These are phyloP conservation scores for Claviceps lovelessii DNA, from an alignment of 2,329 filamentous ascomycete species.

Conservation along the genomic window DNA sequence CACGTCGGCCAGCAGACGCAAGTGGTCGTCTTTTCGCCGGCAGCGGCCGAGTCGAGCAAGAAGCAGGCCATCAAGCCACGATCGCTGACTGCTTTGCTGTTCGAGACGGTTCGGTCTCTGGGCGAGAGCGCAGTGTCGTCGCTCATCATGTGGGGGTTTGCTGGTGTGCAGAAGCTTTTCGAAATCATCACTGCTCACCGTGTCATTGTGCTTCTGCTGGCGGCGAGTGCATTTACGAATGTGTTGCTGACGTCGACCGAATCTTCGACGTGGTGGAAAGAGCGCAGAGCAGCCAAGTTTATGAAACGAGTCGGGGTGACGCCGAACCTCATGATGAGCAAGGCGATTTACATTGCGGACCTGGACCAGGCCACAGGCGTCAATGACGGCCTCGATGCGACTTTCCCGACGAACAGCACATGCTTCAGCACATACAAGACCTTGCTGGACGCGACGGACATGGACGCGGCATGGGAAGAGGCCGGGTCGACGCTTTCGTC, in stretches of 20 bases:
- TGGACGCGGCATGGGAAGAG: slow-evolving; percentile 42
- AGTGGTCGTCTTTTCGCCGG: slow-evolving; percentile 44
- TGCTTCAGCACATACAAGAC: slow-evolving; percentile 48
- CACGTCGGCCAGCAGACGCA: slow-evolving; percentile 55
- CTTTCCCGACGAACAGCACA: slow-evolving; percentile 34
- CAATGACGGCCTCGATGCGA: slow-evolving; percentile 14
- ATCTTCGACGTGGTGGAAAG: slow-evolving; percentile 68
- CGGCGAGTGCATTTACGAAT: slow-evolving; percentile 58
- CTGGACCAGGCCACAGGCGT: slow-evolving; percentile 49
- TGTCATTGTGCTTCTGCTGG: slow-evolving; percentile 55
- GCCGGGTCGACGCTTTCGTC: slow-evolving; percentile 33
- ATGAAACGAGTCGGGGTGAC: slow-evolving; percentile 70
- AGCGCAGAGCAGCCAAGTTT: slow-evolving; percentile 64
- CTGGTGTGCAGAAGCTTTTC: slow-evolving; percentile 48
- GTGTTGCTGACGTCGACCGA: slow-evolving; percentile 60
- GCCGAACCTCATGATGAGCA: slow-evolving; percentile 69
- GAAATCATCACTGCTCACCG: slow-evolving; percentile 58
- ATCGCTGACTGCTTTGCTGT: slow-evolving; percentile 52
- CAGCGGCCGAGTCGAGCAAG: slow-evolving; percentile 30
- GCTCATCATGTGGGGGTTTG: slow-evolving; percentile 64
- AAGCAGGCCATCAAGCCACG: slow-evolving; percentile 47
- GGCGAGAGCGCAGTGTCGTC: slow-evolving; percentile 61
- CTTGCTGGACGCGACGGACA: slow-evolving; percentile 42
- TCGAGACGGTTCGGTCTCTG: slow-evolving; percentile 60
- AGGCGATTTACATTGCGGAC: slow-evolving; percentile 70